Base-by-base conservation (phyloP, 2,329 filamentous ascomycete genomes). In the Tolypocladium tundrense region DNA sequence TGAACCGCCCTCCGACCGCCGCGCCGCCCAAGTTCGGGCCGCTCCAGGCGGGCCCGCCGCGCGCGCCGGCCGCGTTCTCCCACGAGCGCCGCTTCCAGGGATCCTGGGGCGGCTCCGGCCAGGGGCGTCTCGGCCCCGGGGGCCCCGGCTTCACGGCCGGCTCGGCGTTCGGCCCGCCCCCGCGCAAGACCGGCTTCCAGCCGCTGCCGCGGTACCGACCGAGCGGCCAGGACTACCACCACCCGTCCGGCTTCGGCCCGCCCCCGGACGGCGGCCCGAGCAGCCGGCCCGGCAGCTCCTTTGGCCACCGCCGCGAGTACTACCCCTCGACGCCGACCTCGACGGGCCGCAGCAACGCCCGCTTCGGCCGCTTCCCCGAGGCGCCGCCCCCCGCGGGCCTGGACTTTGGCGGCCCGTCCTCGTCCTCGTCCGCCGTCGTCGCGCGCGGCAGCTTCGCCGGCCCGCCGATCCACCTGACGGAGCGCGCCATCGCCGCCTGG, bases 381-480 rank as follows among this genome's bases (percentile, higher is more conserved):
- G 57, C 62, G 11, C 56, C 62, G 16, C 58, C 62, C n/a, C 24
- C 31, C 10, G 24, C 42, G 27, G 5, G 4, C 14, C 14, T 63
- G 24, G 67, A 65, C 16, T 65, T 56, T 39, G 35, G 24, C 24
- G 60, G 43, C 14, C 48, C 61, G 4, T 60, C 60, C 8, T 52
- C 60, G 3, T 52, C 60, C 4, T 52, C 60, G 3, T 52, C 60
- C 4, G 60, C 61, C 41, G 51, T 69, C 40, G 58, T 63, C n/a
- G 59, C 54, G 27, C 64, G 65, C 40, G 58, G 51, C 54, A 52
- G 52, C 39, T 60, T 64, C 56, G 54, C 61, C 10, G 64, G 64
- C 0, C 68, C 71, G 14, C 66, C 71, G 13, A 69, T 74, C 24
- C 70, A 72, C 50, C 65, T 74, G 60, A 73, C 69, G 4, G 70